Base-by-base conservation (phyloP, 345 rosid species). In the Lumnitzera littorea region DNA sequence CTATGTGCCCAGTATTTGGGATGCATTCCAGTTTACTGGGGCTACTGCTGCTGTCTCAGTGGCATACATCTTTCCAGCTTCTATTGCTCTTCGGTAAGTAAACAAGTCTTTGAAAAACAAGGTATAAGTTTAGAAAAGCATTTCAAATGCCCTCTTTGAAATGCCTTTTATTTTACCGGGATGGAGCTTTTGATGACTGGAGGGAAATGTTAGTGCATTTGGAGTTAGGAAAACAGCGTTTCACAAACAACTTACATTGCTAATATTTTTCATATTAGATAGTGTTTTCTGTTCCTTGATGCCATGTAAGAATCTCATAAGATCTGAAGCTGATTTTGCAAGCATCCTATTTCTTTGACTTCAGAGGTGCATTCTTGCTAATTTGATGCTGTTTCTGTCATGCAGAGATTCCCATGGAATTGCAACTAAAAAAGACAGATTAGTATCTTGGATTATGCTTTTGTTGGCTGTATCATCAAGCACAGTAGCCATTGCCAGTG, bases 1-100 rank as follows among this genome's bases (percentile, higher is more conserved):
- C 68, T 86, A 59, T 55, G 76, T 86, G 54, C 89, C 89, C 2
- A 75, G 82, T 43, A 81, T 86, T 70, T 83, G 89, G 89, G 92
- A 77, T 62, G 88, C 87, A 8, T 85, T 85, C 68, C 84, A 85
- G 70, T 73, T 85, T 68, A 83, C 88, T 1, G 89, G 87, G 43
- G 92, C 92, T 29, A 83, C 87, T 1, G 76, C 87, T 2, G 77
- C 87, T 2, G 69, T 77, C 23, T 70, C 84, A 58, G 82, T 86
- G 20, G 87, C 83, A 53, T 86, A 62, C 72, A 77, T 86, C 61
- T 81, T 83, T 74, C 92, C 87, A 51, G 84, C 87, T 15, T 80
- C 89, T 46, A 68, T 83, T 7, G 70, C 83, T 27, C 83, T 83
- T 15, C 74, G 70, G 88, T 81, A 62, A 57, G 80, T 50, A 61